Base-by-base conservation (phyloP, 2,329 filamentous ascomycete species). In the Akanthomyces muscarius region DNA sequence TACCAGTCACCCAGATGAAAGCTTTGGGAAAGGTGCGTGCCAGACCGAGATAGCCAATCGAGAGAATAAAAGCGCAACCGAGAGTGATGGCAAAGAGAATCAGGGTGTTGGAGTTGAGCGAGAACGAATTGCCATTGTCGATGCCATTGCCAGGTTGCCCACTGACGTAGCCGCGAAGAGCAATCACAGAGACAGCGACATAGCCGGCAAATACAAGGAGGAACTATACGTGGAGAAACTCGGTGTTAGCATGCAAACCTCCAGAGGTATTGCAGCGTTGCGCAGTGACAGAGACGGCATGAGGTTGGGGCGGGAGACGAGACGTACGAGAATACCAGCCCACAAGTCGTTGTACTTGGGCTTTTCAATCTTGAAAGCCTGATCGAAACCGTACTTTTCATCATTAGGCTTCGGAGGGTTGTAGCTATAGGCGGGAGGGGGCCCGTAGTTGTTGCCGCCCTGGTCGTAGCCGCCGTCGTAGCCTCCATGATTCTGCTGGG, bases 271-370 rank as follows among this genome's bases (percentile, higher is more conserved):
- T n/a, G 7, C 1, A 3, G 16, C 41, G n/a, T 44, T 36, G 30
- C 41, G 8, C 38, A 10, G 23, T 62, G 44, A n/a, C 21, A 14
- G 14, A 36, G 36, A 8, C 14, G 61, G 65, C 25, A 13, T 14
- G 50, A 21, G 18, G 18, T 38, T 21, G 28, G 55, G 45, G 41
- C 28, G 21, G 23, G 44, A 7, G 18, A 74, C 81, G 44, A 7
- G 18, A 74, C 81, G 18, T 74, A 90, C 88, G 71, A 97, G 78
- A 47, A 96, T 78, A 4, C 89, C 92, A 4, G 93, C 93, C 94
- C 93, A 97, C 30, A 90, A 72, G 73, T 98, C 94, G 71, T 97
- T 91, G 77, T 84, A 97, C 74, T 94, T 96, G n/a, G 92, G 92
- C 66, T 80, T 87, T 58, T 91, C 85, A 59, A 97, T 76, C 75